These are phyloP conservation scores for Papilionanthe hybrid DNA, from an alignment of 116 monocot genomes.

Conservation along the genomic window DNA sequence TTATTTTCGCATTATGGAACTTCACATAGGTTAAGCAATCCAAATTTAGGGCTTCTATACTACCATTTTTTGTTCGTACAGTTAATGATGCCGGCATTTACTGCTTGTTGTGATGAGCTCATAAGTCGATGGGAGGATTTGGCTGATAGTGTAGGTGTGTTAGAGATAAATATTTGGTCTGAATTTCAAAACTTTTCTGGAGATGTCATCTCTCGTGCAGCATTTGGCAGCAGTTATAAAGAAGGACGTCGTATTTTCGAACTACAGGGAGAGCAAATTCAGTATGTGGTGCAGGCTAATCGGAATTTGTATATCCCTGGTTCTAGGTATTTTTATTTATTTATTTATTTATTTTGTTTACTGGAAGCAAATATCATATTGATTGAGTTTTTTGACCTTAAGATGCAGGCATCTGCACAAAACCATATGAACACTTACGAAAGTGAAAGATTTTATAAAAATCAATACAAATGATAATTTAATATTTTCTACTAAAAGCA, in stretches of 20 bases:
- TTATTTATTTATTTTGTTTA: too few species aligned
- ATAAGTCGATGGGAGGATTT: slow-evolving; percentile 24
- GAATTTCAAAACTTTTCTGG: slow-evolving; percentile 21
- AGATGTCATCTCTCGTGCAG: slow-evolving; percentile 35
- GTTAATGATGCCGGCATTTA: slow-evolving; percentile 29
- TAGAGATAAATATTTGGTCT: slow-evolving; percentile 30
- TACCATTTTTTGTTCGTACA: not conserved
- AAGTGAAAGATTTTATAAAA: too few species aligned
- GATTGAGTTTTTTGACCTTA: too few species aligned
- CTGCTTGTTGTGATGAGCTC: slow-evolving; percentile 26
- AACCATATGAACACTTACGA: too few species aligned
- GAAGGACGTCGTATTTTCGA: slow-evolving; percentile 30
- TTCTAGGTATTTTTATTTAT: slow-evolving; percentile 29
- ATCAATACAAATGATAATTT: too few species aligned
- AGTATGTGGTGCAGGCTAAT: slow-evolving; percentile 5
- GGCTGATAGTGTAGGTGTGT: not conserved
- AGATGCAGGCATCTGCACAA: too few species aligned
- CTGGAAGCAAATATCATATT: too few species aligned
- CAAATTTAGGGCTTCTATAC: not conserved
- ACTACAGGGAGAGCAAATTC: slow-evolving; percentile 22
- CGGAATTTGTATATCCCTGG: slow-evolving; percentile 12
- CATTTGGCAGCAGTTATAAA: slow-evolving; percentile 38
- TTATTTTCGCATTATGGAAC: too few species aligned
- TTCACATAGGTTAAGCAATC: too few species aligned
- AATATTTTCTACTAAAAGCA: too few species aligned